Evolutionary conservation across 176 grass and related monocot species (phyloP).

Genomic region (maize (Zea mays)): Zm-B73-REFERENCE-NAM-5.0 NC_050096.1:280478001-280478500

Average conservation of each 20-base stretch:
- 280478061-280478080: neutral
- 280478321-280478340: neutral
- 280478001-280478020: neutral
- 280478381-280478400: slow-evolving; percentile 17
- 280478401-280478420: slow-evolving; percentile 37
- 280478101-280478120: neutral
- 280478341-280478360: neutral
- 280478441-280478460: slow-evolving; percentile 35
- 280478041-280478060: neutral
- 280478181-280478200: neutral
- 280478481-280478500: slow-evolving; percentile 28
- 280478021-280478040: neutral
- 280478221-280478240: neutral
- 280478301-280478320: neutral
- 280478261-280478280: neutral
- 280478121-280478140: neutral
- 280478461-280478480: slow-evolving; percentile 43
- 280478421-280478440: slow-evolving; percentile 15
- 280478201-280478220: neutral
- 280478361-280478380: slow-evolving; percentile 30
- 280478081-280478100: neutral
- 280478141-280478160: neutral
- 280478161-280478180: neutral
- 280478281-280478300: slow-evolving; percentile 9
- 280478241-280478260: slow-evolving; percentile 38